Conservation (phyloP, 2,329 filamentous ascomycete genomes). For the Rutstroemia sp. region DNA sequence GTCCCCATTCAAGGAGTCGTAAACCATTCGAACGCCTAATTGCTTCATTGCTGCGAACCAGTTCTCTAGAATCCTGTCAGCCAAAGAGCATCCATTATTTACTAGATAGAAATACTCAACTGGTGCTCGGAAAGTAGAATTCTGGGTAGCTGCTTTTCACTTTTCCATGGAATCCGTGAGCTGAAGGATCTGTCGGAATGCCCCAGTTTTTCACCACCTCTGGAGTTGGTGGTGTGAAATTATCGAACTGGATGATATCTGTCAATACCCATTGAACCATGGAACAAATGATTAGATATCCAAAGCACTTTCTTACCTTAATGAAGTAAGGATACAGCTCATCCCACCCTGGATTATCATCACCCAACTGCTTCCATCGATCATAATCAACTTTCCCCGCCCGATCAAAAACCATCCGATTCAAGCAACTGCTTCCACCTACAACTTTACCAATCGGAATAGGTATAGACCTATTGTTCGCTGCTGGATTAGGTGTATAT, state of each 20-base stretch:
- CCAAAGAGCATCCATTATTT: neutral
- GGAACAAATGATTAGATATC: neutral
- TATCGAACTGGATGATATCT: neutral
- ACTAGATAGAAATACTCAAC: neutral
- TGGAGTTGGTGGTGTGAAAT: neutral
- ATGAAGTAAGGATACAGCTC: constrained; percentile 10
- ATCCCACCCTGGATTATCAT: constrained; percentile 36
- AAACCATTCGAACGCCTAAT: constrained; percentile 1
- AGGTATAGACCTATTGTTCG: constrained; percentile 18
- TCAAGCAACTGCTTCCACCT: constrained; percentile 33
- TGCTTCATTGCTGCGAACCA: constrained; percentile 4
- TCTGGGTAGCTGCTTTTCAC: constrained; percentile 5
- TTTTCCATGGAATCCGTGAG: constrained; percentile 3
- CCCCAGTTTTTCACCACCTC: neutral
- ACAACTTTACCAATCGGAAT: constrained; percentile 27
- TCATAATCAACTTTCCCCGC: constrained; percentile 27
- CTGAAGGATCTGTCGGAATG: neutral
- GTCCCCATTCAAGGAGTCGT: constrained; percentile 2
- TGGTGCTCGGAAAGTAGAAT: constrained; percentile 3
- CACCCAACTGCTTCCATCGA: constrained; percentile 36
- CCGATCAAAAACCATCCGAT: constrained; percentile 22
- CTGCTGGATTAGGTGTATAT: constrained; percentile 30
- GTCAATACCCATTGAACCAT: neutral
- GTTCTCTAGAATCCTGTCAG: neutral
- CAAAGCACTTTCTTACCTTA: neutral